Evolutionary conservation across 1,284 basidiomycete species (phyloP), one percentile per base, ranked within the genome.

Genomic region (Clitocybe nebularis): DNA sequence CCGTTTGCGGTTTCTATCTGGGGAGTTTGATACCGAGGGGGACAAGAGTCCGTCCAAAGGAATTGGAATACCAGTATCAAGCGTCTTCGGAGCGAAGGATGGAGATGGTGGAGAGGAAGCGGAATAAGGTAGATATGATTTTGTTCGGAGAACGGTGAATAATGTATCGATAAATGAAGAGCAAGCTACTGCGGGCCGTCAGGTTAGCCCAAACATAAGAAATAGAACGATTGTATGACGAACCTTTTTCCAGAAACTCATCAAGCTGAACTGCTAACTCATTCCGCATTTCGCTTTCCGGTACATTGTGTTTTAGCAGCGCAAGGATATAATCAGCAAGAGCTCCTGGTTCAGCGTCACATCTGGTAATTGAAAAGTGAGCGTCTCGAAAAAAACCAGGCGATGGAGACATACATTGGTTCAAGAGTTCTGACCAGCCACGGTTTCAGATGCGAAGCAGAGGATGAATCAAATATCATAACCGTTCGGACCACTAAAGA

Each of bases 301-400:
- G 74, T 7, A 82, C 82, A 65, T 92, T 90, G 63, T 95, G 91
- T 60, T 93, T 93, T 44, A 97, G 71, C 40, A 98, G 71, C n/a
- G 94, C 94, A 37, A 96, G 78, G 53, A 97, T 87, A 61, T 97
- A 98, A 61, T 97, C 93, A 9, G 91, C 86, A 39, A 98, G 80
- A 14, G 94, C 92, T 23, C 86, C 84, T 17, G 94, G 93, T 62
- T 97, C 94, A 41, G 94, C 94, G 63, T 98, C 94, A 61, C 92
- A 96, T 72, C 93, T 96, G 58, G 34, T 21, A 48, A 49, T 40
- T 39, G 45, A 49, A 24, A 26, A 47, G 43, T 43, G 48, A 23
- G 46, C 24, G 42, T 43, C 36, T 28, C 19, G 26, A 8, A 4
- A n/a, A 49, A 34, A 44, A 35, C 39, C 35, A 28, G 38, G 43